phyloP scores from a whole-genome alignment of 1,284 basidiomycete genomes.

The Peniophora sp. region DNA sequence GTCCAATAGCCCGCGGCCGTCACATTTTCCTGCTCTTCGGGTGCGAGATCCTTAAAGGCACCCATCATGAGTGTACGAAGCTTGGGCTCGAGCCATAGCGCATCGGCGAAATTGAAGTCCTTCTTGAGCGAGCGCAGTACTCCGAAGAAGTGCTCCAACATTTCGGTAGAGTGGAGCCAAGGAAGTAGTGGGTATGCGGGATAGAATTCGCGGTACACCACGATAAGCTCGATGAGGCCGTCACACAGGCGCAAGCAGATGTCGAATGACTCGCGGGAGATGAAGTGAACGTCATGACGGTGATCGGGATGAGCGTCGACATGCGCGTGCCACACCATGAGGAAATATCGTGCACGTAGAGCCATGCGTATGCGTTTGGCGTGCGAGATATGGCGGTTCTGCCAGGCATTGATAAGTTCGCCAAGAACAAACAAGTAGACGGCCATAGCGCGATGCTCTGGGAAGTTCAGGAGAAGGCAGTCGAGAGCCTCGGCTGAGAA shows the following conservation, averaged over 20 bases:
- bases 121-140: constrained; percentile 17
- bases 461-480: constrained; percentile 12
- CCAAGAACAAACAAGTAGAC: constrained; percentile 28
- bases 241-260: constrained; percentile 23
- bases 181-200: constrained; percentile 23
- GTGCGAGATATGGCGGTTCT: constrained; percentile 24
- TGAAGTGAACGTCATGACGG: constrained; percentile 16
- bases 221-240: constrained; percentile 22
- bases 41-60: constrained; percentile 9
- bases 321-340: constrained; percentile 20
- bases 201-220: constrained; percentile 21
- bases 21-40: constrained; percentile 9
- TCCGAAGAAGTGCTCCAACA: constrained; percentile 30
- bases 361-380: constrained; percentile 21
- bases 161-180: constrained; percentile 33
- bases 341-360: constrained; percentile 22
- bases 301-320: constrained; percentile 14
- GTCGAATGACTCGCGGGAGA: constrained; percentile 24
- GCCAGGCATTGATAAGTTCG: constrained; percentile 29
- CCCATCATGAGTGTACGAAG: constrained; percentile 12
- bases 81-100: constrained; percentile 22
- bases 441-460: constrained; percentile 16
- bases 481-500: constrained; percentile 23
- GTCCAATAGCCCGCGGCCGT: constrained; percentile 20
- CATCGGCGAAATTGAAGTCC: constrained; percentile 24